Evolutionary conservation across 202 grass and related monocot species (phyloP).

Genomic region (Hordeum pubiflorum): DNA sequence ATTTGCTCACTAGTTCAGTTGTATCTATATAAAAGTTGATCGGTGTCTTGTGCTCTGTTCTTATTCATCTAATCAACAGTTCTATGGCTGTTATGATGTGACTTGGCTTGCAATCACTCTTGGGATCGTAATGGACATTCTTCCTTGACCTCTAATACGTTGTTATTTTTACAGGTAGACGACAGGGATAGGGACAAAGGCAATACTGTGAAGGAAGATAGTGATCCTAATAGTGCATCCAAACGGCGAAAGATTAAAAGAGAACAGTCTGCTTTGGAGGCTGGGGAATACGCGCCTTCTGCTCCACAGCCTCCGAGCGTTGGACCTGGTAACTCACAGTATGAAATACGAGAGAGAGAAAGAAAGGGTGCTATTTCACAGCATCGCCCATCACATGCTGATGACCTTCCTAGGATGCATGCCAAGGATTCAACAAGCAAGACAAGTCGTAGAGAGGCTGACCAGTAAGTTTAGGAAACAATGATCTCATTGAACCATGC

Average conservation of each 20-base stretch:
- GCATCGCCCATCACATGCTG: conserved; percentile 56
- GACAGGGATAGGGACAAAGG: conserved; percentile 83
- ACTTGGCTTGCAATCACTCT: not conserved
- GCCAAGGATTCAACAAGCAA: conserved; percentile 76
- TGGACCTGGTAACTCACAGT: conserved; percentile 38
- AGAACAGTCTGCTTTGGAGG: conserved; percentile 67
- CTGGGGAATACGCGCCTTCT: conserved; percentile 66
- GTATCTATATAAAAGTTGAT: not conserved
- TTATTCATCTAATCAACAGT: not conserved
- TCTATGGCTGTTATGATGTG: not conserved
- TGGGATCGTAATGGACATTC: conserved; percentile 3
- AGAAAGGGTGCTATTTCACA: conserved; percentile 63
- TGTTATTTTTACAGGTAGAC: conserved; percentile 57
- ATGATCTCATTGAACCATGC: conserved; percentile 18
- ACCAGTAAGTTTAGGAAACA: conserved; percentile 63
- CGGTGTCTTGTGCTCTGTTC: not conserved
- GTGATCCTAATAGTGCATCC: conserved; percentile 49
- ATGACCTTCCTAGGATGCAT: conserved; percentile 68
- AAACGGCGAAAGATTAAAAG: conserved; percentile 84
- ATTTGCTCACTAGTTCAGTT: not conserved
- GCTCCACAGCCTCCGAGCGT: conserved; percentile 45
- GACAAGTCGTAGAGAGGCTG: conserved; percentile 71
- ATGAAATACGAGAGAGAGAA: conserved; percentile 75
- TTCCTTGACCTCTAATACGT: conserved; percentile 10
- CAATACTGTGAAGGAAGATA: conserved; percentile 63